phyloP scores from a whole-genome alignment of 139 green algal species.

The Mesotaenium endlicherianum region DNA sequence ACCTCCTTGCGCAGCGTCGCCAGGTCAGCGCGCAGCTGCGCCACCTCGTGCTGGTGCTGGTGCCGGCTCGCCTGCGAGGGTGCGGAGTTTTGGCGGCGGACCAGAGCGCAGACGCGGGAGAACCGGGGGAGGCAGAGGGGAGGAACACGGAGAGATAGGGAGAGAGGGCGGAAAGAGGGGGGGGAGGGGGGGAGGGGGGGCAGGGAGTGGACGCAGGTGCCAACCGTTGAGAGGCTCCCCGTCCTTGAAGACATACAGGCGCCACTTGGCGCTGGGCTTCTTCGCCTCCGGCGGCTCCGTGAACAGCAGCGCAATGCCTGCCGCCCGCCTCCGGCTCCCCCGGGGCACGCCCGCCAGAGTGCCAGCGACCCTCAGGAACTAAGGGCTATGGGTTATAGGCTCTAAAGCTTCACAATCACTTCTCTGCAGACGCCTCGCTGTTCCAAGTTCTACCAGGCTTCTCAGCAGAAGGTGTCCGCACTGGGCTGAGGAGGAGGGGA shows the following conservation, averaged over 20 bases:
- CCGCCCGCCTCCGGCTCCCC: too few relatives aligned
- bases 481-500: neutral
- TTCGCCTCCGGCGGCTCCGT: slow-evolving; percentile 61
- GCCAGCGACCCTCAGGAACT: too few relatives aligned
- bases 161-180: neutral
- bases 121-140: neutral
- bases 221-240: slow-evolving; percentile 53
- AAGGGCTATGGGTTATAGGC: neutral
- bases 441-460: too few relatives aligned
- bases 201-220: too few relatives aligned
- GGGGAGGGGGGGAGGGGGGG: too few relatives aligned
- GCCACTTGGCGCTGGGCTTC: slow-evolving; percentile 82
- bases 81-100: too few relatives aligned
- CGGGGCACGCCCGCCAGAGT: too few relatives aligned
- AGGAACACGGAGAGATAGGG: neutral
- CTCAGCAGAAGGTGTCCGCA: neutral
- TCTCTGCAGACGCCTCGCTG: neutral
- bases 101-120: too few relatives aligned
- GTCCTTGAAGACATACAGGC: slow-evolving; percentile 93
- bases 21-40: slow-evolving; percentile 19
- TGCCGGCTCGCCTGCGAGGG: neutral
- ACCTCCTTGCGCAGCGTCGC: slow-evolving; percentile 37
- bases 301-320: slow-evolving; percentile 48
- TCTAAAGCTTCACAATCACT: neutral
- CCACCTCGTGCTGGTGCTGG: slow-evolving; percentile 29